Evolutionary conservation across 352 stramenopile genomes (phyloP).

Genomic region (Phytophthora megakarya): DNA sequence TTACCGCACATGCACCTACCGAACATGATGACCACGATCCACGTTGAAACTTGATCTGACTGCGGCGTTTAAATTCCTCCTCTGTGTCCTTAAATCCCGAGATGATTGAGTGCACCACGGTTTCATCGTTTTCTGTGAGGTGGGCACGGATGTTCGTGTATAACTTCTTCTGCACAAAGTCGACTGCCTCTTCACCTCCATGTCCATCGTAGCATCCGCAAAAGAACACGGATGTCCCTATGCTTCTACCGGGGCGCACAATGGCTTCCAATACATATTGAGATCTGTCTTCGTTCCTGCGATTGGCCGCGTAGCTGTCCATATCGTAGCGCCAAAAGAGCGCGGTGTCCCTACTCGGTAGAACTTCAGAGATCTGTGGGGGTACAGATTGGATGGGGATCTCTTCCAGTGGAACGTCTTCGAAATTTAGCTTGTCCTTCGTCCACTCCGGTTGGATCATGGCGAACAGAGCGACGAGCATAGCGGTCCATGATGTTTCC

Average conservation of each 20-base stretch:
- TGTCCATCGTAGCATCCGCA: slow-evolving; percentile 78
- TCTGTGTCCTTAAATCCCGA: slow-evolving; percentile 64
- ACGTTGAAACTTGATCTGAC: slow-evolving; percentile 52
- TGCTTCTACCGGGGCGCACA: slow-evolving; percentile 14
- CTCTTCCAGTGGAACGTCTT: slow-evolving; percentile 51
- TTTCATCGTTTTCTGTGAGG: slow-evolving; percentile 32
- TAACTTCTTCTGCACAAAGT: slow-evolving; percentile 70
- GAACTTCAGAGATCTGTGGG: slow-evolving; percentile 56
- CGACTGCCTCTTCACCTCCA: slow-evolving; percentile 63
- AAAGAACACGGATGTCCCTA: slow-evolving; percentile 54
- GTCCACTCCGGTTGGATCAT: slow-evolving; percentile 64
- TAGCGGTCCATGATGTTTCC: slow-evolving; percentile 54
- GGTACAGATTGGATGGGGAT: slow-evolving; percentile 54
- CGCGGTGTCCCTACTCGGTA: slow-evolving; percentile 39
- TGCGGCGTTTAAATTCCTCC: slow-evolving; percentile 63
- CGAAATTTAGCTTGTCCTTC: slow-evolving; percentile 48
- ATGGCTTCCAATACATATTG: slow-evolving; percentile 58
- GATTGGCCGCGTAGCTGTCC: slow-evolving; percentile 73
- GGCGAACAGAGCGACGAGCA: slow-evolving; percentile 61
- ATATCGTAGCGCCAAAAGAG: slow-evolving; percentile 73
- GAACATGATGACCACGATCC: slow-evolving; percentile 66
- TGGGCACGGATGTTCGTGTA: slow-evolving; percentile 61
- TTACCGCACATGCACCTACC: slow-evolving; percentile 65
- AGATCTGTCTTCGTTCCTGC: slow-evolving; percentile 67
- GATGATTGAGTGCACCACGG: slow-evolving; percentile 54